These are phyloP conservation scores for slime mould (Dictyostelium discoideum) DNA, from an alignment of 78 protist genomes.

Conservation along the genomic window dicty_2.7 NC_007090.3:4210001-4210500, in stretches of 20 bases:
- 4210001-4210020: not conserved
- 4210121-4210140: not conserved
- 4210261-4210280: too few relatives aligned
- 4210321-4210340: too few relatives aligned
- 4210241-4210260: too few relatives aligned
- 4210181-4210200: not conserved
- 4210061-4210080: not conserved
- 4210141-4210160: not conserved
- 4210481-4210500: too few relatives aligned
- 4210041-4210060: not conserved
- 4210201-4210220: not conserved
- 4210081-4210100: not conserved
- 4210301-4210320: too few relatives aligned
- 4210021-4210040: not conserved
- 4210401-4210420: too few relatives aligned
- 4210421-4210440: too few relatives aligned
- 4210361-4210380: too few relatives aligned
- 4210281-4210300: not conserved
- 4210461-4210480: too few relatives aligned
- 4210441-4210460: too few relatives aligned
- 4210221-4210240: not conserved
- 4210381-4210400: too few relatives aligned
- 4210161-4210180: not conserved
- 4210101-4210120: not conserved
- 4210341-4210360: too few relatives aligned